Conservation (phyloP, 768 basidiomycete species). For the Clavaria fumosa region DNA sequence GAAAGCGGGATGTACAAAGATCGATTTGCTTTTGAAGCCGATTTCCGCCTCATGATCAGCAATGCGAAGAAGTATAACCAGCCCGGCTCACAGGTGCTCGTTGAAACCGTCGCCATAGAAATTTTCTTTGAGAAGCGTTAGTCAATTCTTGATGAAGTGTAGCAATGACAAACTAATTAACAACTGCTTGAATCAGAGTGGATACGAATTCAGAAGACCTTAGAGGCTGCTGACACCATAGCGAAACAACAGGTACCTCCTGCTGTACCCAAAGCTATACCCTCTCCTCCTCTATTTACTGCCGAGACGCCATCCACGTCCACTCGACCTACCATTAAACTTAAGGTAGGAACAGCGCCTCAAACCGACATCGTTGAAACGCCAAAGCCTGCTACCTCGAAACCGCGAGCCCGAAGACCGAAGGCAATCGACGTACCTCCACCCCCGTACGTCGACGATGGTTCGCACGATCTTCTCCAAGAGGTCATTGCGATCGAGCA, state of each 20-base stretch:
- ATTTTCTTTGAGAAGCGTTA: conserved; percentile 74
- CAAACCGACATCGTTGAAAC: conserved; percentile 17
- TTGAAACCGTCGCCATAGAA: conserved; percentile 62
- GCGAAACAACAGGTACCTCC: not conserved
- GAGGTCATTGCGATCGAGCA: conserved; percentile 72
- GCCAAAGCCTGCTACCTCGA: conserved; percentile 21
- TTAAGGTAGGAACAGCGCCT: conserved; percentile 41
- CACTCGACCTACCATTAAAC: conserved; percentile 46
- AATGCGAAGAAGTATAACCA: conserved; percentile 84
- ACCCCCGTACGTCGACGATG: conserved; percentile 61
- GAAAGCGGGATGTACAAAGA: conserved; percentile 76
- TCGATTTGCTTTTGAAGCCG: conserved; percentile 68
- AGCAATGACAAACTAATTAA: conserved; percentile 1
- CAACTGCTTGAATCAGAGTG: conserved; percentile 44
- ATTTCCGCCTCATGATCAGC: conserved; percentile 74
- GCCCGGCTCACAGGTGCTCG: conserved; percentile 53
- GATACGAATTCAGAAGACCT: conserved; percentile 72
- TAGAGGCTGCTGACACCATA: conserved; percentile 36
- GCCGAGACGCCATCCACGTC: conserved; percentile 21
- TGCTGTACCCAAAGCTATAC: conserved; percentile 12
- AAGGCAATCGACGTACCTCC: conserved; percentile 42
- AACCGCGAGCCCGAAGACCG: conserved; percentile 26
- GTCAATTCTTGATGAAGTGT: conserved; percentile 18
- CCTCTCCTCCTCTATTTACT: conserved; percentile 17
- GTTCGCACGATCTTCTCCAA: conserved; percentile 66